These are phyloP conservation scores for Boletus tomentosulus DNA, from an alignment of 768 basidiomycete genomes.

Conservation along the genomic window DNA sequence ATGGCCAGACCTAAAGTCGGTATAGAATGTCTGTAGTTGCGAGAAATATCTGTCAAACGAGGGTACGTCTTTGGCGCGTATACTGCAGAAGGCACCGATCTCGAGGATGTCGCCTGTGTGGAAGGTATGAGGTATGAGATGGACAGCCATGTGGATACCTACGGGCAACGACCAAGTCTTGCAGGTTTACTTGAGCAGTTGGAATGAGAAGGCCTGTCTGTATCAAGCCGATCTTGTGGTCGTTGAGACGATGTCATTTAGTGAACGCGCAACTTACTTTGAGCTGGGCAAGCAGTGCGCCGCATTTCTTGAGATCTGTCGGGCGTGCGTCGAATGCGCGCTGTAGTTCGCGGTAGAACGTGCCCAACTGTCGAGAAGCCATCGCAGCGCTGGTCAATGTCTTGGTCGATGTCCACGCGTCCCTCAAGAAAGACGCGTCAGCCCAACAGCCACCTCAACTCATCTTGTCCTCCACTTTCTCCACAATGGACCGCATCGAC, in stretches of 20 bases:
- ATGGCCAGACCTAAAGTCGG: constrained; percentile 65
- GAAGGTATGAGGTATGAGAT: neutral
- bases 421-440: constrained; percentile 50
- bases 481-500: constrained; percentile 63
- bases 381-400: constrained; percentile 29
- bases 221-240: constrained; percentile 64
- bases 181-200: constrained; percentile 53
- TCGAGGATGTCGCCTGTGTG: constrained; percentile 86
- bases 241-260: neutral
- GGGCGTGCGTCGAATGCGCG: constrained; percentile 62
- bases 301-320: constrained; percentile 66
- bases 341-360: constrained; percentile 63
- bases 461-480: constrained; percentile 12
- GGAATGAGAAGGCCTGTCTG: constrained; percentile 76
- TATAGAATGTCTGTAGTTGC: constrained; percentile 87
- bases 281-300: constrained; percentile 59
- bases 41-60: constrained; percentile 95
- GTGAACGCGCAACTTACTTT: constrained; percentile 48
- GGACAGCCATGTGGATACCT: constrained; percentile 26
- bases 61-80: constrained; percentile 82
- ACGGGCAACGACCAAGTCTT: constrained; percentile 76
- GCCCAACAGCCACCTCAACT: constrained; percentile 26
- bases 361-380: constrained; percentile 50
- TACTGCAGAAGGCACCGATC: constrained; percentile 92
- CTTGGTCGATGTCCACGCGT: constrained; percentile 26